These are phyloP conservation scores for Talaromyces ruber DNA, from an alignment of 495 filamentous ascomycete species.

Conservation along the genomic window DNA sequence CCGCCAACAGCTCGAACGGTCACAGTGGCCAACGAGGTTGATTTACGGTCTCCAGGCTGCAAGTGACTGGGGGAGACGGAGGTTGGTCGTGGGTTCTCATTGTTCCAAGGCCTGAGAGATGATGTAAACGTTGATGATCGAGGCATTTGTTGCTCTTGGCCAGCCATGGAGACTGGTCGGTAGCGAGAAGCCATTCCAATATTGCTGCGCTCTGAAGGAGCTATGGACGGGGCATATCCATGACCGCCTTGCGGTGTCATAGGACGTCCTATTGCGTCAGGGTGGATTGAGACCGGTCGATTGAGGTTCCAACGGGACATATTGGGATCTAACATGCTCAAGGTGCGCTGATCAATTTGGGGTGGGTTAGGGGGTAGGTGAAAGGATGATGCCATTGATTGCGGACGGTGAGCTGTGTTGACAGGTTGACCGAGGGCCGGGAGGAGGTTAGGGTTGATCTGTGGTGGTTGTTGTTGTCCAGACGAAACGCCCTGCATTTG, in stretches of 20 bases:
- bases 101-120: slow-evolving; percentile 37
- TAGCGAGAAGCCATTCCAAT: slow-evolving; percentile 87
- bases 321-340: slow-evolving; percentile 78
- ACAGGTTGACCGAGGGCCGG: slow-evolving; percentile 10
- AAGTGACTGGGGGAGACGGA: slow-evolving; percentile 14
- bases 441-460: slow-evolving; percentile 10
- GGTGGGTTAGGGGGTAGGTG: slow-evolving; percentile 12
- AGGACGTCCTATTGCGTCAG: slow-evolving; percentile 20
- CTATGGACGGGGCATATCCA: slow-evolving; percentile 68
- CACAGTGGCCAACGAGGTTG: slow-evolving; percentile 26
- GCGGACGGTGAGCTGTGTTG: slow-evolving; percentile 25
- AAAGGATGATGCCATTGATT: slow-evolving; percentile 32
- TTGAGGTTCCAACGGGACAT: slow-evolving; percentile 42
- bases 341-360: slow-evolving; percentile 45
- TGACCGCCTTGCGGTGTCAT: slow-evolving; percentile 18
- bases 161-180: slow-evolving; percentile 65
- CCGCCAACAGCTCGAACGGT: slow-evolving; percentile 27
- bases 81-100: slow-evolving; percentile 28
- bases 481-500: slow-evolving; percentile 50
- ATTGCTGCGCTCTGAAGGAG: slow-evolving; percentile 90
- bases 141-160: slow-evolving; percentile 18
- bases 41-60: slow-evolving; percentile 17
- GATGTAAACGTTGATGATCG: slow-evolving; percentile 45
- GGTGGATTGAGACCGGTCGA: slow-evolving; percentile 19
- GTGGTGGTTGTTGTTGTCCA: slow-evolving; percentile 19